Percentiles rank a stretch among this genome's conserved stretches.
Conservation (phyloP, 2,329 filamentous ascomycete genomes). For the Neonectria punicea region DNA sequence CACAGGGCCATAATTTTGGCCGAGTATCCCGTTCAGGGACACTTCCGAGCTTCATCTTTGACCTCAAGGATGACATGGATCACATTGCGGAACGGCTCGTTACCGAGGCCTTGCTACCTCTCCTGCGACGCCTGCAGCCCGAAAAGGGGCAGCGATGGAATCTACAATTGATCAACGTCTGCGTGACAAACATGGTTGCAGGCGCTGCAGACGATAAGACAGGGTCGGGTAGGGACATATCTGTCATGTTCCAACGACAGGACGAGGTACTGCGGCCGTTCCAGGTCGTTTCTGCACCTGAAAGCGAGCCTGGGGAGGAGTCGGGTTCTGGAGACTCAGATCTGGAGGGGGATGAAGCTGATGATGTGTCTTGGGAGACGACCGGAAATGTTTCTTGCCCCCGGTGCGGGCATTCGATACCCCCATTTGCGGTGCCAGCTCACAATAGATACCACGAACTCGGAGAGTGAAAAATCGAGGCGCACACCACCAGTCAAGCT, state of each 20-base stretch:
- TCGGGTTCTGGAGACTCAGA: conserved; percentile 36
- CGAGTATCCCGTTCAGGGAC: conserved; percentile 81
- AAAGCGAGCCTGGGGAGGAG: conserved; percentile 40
- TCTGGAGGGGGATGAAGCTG: conserved; percentile 33
- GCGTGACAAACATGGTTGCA: conserved; percentile 83
- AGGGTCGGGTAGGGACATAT: conserved; percentile 79
- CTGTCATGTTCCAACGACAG: conserved; percentile 82
- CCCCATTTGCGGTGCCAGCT: conserved; percentile 67
- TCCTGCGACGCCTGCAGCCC: conserved; percentile 80
- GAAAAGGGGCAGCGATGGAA: conserved; percentile 77
- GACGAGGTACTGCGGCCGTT: conserved; percentile 76
- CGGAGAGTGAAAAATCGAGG: conserved; percentile 33
- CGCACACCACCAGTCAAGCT: neutral
- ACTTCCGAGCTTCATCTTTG: conserved; percentile 80
- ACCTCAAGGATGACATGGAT: conserved; percentile 66
- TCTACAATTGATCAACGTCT: conserved; percentile 85
- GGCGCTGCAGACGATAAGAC: conserved; percentile 61
- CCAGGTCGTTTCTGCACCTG: conserved; percentile 57
- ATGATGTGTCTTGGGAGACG: conserved; percentile 45
- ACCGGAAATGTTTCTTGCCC: conserved; percentile 51
- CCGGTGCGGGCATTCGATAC: conserved; percentile 64
- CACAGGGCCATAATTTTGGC: conserved; percentile 67
- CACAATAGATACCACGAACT: conserved; percentile 57
- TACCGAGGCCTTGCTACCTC: conserved; percentile 71
- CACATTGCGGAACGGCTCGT: conserved; percentile 75